Percentiles rank a stretch among this genome's conserved stretches.
phyloP scores from a whole-genome alignment of 805 yeast species.

The Nakazawaea anatomiae region DNA sequence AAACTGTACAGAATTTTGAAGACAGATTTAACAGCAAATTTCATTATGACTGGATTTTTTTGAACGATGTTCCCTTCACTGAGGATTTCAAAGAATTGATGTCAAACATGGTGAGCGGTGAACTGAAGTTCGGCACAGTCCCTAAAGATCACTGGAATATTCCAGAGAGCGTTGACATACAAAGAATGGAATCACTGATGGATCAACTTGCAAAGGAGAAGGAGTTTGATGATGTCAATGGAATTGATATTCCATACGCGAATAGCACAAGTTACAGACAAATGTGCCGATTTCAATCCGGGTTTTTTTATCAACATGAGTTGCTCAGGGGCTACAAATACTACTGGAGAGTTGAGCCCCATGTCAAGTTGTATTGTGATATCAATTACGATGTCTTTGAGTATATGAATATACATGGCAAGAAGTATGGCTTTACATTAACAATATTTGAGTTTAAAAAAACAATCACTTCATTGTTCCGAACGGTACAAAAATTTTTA shows the following conservation, averaged over 20 bases:
- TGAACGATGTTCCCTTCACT: slow-evolving; percentile 63
- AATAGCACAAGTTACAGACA: slow-evolving; percentile 35
- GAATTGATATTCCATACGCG: slow-evolving; percentile 23
- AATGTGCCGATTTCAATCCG: slow-evolving; percentile 42
- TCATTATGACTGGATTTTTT: slow-evolving; percentile 75
- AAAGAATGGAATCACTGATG: slow-evolving; percentile 36
- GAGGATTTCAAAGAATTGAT: slow-evolving; percentile 48
- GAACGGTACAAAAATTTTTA: slow-evolving; percentile 1
- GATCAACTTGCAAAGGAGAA: slow-evolving; percentile 29
- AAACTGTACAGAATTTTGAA: slow-evolving; percentile 58
- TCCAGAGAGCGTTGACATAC: slow-evolving; percentile 54
- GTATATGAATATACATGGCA: slow-evolving; percentile 44
- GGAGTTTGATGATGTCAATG: slow-evolving; percentile 5
- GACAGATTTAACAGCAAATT: slow-evolving; percentile 56
- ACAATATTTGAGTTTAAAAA: slow-evolving; percentile 57
- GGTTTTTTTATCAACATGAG: slow-evolving; percentile 54
- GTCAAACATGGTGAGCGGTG: slow-evolving; percentile 49
- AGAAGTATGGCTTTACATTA: slow-evolving; percentile 62
- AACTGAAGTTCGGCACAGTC: slow-evolving; percentile 55
- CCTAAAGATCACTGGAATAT: slow-evolving; percentile 63
- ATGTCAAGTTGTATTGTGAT: slow-evolving; percentile 55
- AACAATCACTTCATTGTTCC: slow-evolving; percentile 44
- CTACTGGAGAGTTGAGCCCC: slow-evolving; percentile 78
- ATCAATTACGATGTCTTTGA: slow-evolving; percentile 57
- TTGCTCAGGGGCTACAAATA: slow-evolving; percentile 52